A percentile compares a stretch with the other conserved stretches of the same genome.
phyloP scores from a whole-genome alignment of 345 rosid species.

The Aegle marmelos region DNA sequence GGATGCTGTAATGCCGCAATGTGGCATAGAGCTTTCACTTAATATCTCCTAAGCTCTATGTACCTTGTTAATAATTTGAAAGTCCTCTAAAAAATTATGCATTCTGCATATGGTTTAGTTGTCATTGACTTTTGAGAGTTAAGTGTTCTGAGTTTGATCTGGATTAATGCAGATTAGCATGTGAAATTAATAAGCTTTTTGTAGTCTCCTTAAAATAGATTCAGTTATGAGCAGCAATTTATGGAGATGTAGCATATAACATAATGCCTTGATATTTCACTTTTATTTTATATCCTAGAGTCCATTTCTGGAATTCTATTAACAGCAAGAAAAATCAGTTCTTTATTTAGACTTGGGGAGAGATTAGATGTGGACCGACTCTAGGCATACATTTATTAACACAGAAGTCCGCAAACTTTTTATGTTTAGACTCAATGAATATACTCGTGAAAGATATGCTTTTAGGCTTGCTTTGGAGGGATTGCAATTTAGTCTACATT shows the following conservation, averaged over 20 bases:
- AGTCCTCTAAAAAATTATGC: not conserved
- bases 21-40: not conserved
- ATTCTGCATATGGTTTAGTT: not conserved
- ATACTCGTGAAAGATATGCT: not conserved
- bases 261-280: not conserved
- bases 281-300: not conserved
- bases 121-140: not conserved
- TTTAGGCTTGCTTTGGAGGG: not conserved
- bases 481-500: not conserved
- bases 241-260: not conserved
- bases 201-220: not conserved
- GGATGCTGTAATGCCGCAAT: not conserved
- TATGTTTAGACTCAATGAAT: not conserved
- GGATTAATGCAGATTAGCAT: not conserved
- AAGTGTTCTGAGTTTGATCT: not conserved
- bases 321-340: not conserved
- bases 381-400: not conserved
- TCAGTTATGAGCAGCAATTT: not conserved
- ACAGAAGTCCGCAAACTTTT: not conserved
- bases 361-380: too few relatives aligned
- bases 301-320: not conserved
- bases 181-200: not conserved
- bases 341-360: not conserved
- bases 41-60: not conserved
- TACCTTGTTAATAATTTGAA: not conserved